phyloP scores from a whole-genome alignment of 148 eudicot genomes.

The Talinum fruticosum region DNA sequence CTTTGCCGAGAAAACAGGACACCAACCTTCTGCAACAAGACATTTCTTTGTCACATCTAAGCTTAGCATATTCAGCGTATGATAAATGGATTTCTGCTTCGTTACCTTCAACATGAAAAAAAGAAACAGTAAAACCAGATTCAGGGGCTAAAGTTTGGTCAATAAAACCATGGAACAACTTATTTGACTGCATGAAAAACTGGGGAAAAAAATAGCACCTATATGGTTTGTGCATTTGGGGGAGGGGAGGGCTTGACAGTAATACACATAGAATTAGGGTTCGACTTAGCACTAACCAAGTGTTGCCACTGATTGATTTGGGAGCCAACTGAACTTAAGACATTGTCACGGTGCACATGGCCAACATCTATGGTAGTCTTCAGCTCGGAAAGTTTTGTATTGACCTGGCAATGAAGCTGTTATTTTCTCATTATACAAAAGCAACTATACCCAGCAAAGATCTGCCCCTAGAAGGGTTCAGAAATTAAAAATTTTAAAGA shows the following conservation, averaged over 20 bases:
- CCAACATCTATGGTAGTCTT: constrained; percentile 69
- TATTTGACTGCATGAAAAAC: not conserved
- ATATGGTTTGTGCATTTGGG: not conserved
- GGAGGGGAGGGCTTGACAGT: not conserved
- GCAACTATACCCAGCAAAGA: not conserved
- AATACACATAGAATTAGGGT: not conserved
- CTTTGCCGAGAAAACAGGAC: constrained; percentile 59
- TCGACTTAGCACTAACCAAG: constrained; percentile 37
- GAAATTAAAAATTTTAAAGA: not conserved
- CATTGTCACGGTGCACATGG: constrained; percentile 50
- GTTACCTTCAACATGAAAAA: constrained; percentile 38
- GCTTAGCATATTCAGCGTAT: constrained; percentile 67
- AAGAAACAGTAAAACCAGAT: not conserved
- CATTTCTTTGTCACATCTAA: constrained; percentile 76
- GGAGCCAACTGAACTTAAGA: constrained; percentile 45
- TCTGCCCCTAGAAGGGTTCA: not conserved
- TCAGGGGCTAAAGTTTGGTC: constrained; percentile 1
- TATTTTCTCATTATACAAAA: not conserved
- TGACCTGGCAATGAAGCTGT: constrained; percentile 42
- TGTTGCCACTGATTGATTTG: constrained; percentile 60
- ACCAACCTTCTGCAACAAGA: constrained; percentile 86
- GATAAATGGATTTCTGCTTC: constrained; percentile 63
- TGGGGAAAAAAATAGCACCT: not conserved
- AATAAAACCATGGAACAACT: not conserved
- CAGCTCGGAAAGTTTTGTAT: constrained; percentile 62